A percentile compares a stretch with the other conserved stretches of the same genome.
These are phyloP conservation scores for Herpetospermum pedunculosum DNA, from an alignment of 306 rosid species.

Conservation along the genomic window DNA sequence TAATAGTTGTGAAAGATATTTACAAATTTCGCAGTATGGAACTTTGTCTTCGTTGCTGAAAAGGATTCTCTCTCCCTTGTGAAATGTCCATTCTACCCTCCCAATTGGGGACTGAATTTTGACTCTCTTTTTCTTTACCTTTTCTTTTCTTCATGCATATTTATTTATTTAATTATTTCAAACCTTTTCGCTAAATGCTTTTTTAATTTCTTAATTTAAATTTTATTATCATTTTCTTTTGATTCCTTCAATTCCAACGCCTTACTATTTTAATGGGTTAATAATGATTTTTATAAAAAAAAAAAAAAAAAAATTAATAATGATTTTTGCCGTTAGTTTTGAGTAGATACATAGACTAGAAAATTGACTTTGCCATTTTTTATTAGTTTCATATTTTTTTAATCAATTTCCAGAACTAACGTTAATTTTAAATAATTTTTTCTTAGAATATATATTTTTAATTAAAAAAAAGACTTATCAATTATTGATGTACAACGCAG, in stretches of 20 bases:
- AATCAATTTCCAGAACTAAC: too few species aligned
- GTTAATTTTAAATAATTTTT: too few species aligned
- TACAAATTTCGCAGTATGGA: slow-evolving; percentile 3
- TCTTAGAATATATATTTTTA: too few species aligned
- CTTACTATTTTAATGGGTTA: background rate
- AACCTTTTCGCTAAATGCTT: background rate
- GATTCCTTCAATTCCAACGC: background rate
- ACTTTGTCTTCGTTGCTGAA: background rate
- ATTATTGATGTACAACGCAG: too few species aligned
- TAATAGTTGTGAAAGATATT: background rate
- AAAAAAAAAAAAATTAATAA: too few species aligned
- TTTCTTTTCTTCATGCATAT: background rate
- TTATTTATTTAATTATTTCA: background rate
- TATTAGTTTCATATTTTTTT: too few species aligned
- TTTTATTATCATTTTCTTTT: background rate
- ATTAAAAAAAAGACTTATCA: too few species aligned
- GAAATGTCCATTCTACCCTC: background rate
- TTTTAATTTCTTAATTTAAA: background rate
- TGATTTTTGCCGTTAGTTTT: too few species aligned
- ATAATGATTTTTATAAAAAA: too few species aligned
- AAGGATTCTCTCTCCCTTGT: background rate
- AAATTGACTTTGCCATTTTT: too few species aligned
- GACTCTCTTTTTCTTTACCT: background rate
- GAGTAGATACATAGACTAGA: background rate
- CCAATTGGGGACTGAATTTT: background rate